Conservation (phyloP, 495 filamentous ascomycete genomes). For the Aspergillus conjunctus region DNA sequence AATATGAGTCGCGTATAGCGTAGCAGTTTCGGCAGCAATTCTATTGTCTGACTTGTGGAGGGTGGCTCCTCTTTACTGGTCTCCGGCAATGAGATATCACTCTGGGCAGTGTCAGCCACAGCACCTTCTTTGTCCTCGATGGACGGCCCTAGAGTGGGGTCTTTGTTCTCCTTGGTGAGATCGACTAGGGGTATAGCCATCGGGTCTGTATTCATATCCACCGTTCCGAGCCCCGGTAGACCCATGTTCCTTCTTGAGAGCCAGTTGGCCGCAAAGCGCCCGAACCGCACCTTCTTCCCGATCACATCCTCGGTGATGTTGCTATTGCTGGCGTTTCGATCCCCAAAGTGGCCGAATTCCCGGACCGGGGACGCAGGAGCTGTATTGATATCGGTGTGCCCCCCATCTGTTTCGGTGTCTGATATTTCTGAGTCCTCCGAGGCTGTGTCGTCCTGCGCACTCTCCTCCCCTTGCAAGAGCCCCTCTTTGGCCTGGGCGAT, state of each 20-base stretch:
- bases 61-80: constrained; percentile 33
- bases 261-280: constrained; percentile 86
- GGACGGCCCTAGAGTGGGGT: constrained; percentile 6
- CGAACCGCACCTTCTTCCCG: constrained; percentile 73
- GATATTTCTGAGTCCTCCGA: constrained; percentile 40
- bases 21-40: constrained; percentile 81
- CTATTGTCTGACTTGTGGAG: constrained; percentile 31
- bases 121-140: constrained; percentile 20
- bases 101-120: constrained; percentile 20
- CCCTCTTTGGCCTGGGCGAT: constrained; percentile 64
- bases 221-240: constrained; percentile 37
- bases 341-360: constrained; percentile 27
- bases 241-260: constrained; percentile 82
- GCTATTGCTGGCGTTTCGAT: constrained; percentile 41
- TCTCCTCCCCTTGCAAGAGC: constrained; percentile 31
- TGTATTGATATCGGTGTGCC: constrained; percentile 38
- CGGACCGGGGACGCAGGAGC: constrained; percentile 34
- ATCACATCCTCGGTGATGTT: constrained; percentile 84
- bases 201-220: constrained; percentile 29
- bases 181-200: constrained; percentile 30
- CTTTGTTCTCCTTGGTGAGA: constrained; percentile 13
- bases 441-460: constrained; percentile 30
- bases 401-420: constrained; percentile 40
- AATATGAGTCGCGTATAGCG: constrained; percentile 80
- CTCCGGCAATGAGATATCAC: constrained; percentile 32